Evolutionary conservation across 768 basidiomycete genomes (phyloP).

Genomic region (Dacryopinax spathularia): DNA sequence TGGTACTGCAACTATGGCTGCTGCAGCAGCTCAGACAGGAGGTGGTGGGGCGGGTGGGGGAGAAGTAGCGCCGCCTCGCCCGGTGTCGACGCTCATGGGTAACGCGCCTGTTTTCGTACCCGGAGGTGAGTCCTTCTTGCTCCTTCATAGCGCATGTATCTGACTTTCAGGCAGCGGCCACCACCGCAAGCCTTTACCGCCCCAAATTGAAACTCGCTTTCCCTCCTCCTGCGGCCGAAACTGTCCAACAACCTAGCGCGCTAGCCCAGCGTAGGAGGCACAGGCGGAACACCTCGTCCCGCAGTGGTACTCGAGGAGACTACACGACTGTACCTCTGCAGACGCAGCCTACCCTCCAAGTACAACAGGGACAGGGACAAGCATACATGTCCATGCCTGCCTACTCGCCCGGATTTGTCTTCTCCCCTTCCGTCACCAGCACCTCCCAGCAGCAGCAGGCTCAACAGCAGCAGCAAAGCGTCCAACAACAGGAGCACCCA

Average conservation of each 20-base stretch:
- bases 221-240: background rate
- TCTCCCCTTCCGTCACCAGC: background rate
- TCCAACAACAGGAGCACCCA: background rate
- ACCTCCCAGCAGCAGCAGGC: background rate
- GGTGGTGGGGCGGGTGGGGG: no score
- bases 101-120: slow-evolving; percentile 2
- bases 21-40: no score
- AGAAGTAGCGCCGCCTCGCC: no score
- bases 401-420: background rate
- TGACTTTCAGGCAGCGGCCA: no score
- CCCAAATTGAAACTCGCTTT: background rate
- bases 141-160: background rate
- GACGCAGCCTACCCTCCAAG: no score
- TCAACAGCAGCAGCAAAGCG: background rate
- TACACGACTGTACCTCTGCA: no score
- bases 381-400: background rate
- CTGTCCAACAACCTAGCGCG: background rate
- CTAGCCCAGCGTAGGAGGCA: background rate
- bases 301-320: background rate
- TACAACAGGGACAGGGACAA: no score
- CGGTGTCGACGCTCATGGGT: background rate
- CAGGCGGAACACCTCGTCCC: background rate
- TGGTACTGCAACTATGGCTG: no score
- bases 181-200: background rate
- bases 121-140: background rate